These are phyloP conservation scores for Bipolaris cookei DNA, from an alignment of 2,329 filamentous ascomycete genomes.

Conservation along the genomic window DNA sequence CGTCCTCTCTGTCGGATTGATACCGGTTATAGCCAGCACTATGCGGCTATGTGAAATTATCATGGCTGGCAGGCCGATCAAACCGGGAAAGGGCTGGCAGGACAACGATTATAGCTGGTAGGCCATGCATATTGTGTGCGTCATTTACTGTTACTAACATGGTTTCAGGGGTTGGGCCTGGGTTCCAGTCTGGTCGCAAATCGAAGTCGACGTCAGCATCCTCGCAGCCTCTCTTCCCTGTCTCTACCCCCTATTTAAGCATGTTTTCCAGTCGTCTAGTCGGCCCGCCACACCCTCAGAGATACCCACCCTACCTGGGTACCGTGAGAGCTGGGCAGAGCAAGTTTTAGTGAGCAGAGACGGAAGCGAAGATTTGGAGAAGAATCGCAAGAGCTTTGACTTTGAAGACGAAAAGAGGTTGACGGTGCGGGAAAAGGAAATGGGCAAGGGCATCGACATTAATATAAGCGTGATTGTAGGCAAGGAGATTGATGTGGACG, in stretches of 20 bases:
- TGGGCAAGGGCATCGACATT: slow-evolving; percentile 6
- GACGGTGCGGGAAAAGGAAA: slow-evolving; percentile 7
- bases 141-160: slow-evolving; percentile 10
- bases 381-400: slow-evolving; percentile 1
- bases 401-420: slow-evolving; percentile 11
- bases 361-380: slow-evolving; percentile 1
- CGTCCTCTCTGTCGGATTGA: slow-evolving; percentile 37
- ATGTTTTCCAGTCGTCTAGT: slow-evolving; percentile 8
- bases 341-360: slow-evolving; percentile 7
- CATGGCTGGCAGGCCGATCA: slow-evolving; percentile 22
- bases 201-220: slow-evolving; percentile 41
- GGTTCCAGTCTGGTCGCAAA: slow-evolving; percentile 41
- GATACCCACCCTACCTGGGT: slow-evolving; percentile 24
- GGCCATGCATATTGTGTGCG: neutral
- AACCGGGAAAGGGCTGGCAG: slow-evolving; percentile 21
- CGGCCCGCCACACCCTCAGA: slow-evolving; percentile 20
- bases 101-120: slow-evolving; percentile 34
- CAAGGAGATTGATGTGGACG: neutral
- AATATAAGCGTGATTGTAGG: neutral
- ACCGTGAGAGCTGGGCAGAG: slow-evolving; percentile 18
- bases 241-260: slow-evolving; percentile 32
- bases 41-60: slow-evolving; percentile 37
- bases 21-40: slow-evolving; percentile 36
- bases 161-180: slow-evolving; percentile 29
- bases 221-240: slow-evolving; percentile 38